Evolutionary conservation across 1,284 basidiomycete genomes (phyloP).

Genomic region (Sphaerobolus stellatus): DNA sequence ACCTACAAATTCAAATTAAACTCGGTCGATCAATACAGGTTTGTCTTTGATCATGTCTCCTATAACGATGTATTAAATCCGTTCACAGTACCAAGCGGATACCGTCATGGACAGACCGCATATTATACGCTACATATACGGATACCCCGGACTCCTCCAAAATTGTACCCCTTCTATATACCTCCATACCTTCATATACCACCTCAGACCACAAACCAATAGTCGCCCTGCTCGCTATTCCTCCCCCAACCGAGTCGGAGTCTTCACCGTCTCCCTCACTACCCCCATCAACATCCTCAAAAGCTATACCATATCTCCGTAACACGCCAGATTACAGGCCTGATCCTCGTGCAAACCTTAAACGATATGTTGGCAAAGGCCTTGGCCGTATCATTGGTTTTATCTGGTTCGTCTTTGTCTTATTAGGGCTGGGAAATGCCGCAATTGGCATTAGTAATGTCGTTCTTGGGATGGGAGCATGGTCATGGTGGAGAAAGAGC

Average conservation of each 20-base stretch:
- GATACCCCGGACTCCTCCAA: conserved; percentile 60
- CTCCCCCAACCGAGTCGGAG: conserved; percentile 35
- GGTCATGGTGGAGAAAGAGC: conserved; percentile 41
- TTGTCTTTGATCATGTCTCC: conserved; percentile 23
- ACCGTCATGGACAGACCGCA: conserved; percentile 94
- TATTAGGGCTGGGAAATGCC: conserved; percentile 74
- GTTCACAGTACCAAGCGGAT: conserved; percentile 63
- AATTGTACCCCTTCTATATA: conserved; percentile 68
- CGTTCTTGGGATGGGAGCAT: conserved; percentile 55
- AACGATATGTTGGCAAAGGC: conserved; percentile 59
- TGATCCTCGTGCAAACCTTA: conserved; percentile 52
- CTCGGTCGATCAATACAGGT: conserved; percentile 80
- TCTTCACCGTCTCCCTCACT: conserved; percentile 24
- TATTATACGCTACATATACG: conserved; percentile 82
- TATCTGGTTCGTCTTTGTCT: conserved; percentile 68
- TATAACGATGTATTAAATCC: conserved; percentile 8
- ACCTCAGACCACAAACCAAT: conserved; percentile 81
- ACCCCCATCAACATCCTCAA: conserved; percentile 19
- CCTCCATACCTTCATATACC: conserved; percentile 72
- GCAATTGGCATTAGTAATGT: conserved; percentile 68
- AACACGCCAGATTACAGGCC: conserved; percentile 47
- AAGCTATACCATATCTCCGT: conserved; percentile 51
- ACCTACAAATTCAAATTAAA: conserved; percentile 88
- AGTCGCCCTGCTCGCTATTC: conserved; percentile 59
- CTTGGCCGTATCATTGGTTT: conserved; percentile 75